These are phyloP conservation scores for Coniochaeta sp. DNA, from an alignment of 2,329 filamentous ascomycete species.

Conservation along the genomic window DNA sequence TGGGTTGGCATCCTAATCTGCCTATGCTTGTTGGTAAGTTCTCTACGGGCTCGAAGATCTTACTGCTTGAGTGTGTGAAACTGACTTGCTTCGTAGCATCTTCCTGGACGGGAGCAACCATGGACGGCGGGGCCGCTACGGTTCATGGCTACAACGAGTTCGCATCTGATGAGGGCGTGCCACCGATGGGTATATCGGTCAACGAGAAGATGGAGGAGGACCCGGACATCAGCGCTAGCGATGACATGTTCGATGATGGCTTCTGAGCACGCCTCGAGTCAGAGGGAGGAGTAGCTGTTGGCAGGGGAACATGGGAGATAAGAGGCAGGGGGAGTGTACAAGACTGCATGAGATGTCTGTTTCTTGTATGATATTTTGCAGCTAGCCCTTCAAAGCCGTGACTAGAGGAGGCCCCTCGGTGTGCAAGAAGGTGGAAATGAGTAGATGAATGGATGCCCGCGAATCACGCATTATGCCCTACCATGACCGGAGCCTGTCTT, in stretches of 20 bases:
- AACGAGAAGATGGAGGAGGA: constrained; percentile 45
- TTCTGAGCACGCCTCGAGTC: background rate
- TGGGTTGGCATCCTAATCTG: constrained; percentile 82
- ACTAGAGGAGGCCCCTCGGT: background rate
- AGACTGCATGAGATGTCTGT: background rate
- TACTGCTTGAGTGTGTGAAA: background rate
- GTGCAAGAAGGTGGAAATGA: background rate
- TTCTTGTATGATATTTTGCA: background rate
- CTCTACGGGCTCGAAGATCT: background rate
- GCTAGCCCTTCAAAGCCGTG: background rate
- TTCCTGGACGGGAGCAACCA: constrained; percentile 72
- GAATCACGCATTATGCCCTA: too few relatives aligned
- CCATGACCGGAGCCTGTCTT: too few relatives aligned
- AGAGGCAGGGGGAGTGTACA: background rate
- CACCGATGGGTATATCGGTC: constrained; percentile 51
- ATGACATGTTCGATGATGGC: background rate
- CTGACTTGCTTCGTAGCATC: constrained; percentile 48
- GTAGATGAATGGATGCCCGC: background rate
- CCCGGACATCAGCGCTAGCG: background rate
- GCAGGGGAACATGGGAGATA: background rate
- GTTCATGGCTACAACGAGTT: constrained; percentile 72
- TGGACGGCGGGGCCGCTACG: constrained; percentile 64
- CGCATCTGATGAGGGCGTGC: constrained; percentile 54
- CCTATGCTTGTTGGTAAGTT: constrained; percentile 64
- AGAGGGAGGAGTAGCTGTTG: background rate